Percentiles rank a stretch among this genome's conserved stretches.
Evolutionary conservation across 2,329 filamentous ascomycete genomes (phyloP).

Genomic region (Cladosporium velox): DNA sequence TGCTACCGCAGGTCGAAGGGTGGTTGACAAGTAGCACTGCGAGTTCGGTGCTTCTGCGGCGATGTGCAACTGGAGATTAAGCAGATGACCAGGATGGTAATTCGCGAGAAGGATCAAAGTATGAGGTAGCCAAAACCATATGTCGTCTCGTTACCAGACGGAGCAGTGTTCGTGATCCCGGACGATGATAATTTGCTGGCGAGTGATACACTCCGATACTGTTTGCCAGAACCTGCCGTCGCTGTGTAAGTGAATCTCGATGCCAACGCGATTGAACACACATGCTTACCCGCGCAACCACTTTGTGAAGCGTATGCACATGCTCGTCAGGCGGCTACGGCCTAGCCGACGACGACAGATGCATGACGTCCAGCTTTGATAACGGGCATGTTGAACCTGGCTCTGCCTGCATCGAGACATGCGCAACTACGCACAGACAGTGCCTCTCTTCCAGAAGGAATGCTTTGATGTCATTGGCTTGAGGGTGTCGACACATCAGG

Average conservation of each 20-base stretch:
- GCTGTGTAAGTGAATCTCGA: neutral
- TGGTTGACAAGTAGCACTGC: conserved; percentile 5
- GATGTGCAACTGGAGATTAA: neutral
- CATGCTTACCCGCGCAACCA: neutral
- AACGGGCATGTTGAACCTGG: neutral
- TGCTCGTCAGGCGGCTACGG: neutral
- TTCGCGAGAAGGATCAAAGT: neutral
- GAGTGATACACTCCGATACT: neutral
- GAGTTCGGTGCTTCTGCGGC: neutral
- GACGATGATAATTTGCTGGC: neutral
- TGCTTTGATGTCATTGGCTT: neutral
- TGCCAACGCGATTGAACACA: neutral
- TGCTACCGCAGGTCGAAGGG: neutral
- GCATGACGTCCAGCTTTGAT: neutral
- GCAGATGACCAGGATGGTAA: neutral
- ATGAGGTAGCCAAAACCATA: neutral
- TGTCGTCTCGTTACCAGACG: neutral
- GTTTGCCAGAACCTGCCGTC: neutral
- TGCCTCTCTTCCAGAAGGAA: neutral
- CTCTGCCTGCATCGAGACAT: neutral
- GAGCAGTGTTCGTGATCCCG: no score
- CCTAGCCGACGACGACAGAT: neutral
- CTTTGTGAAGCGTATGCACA: neutral
- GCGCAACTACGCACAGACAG: neutral
- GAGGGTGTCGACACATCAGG: neutral